Evolutionary conservation across 176 grass and related monocot genomes (phyloP).

Genomic region (Elaeis guineensis): DNA sequence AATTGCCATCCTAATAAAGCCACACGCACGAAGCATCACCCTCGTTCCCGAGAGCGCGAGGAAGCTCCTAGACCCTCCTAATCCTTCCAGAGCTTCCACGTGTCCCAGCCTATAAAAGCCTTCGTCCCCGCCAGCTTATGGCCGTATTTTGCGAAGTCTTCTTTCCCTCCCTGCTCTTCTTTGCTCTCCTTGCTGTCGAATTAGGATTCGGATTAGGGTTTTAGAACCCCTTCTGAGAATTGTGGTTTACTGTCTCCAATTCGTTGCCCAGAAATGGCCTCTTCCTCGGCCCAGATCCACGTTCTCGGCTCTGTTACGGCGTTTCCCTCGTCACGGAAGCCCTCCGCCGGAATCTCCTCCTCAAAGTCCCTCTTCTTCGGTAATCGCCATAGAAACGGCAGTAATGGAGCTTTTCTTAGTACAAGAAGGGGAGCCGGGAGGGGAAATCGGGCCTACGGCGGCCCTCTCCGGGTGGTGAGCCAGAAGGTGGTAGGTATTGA

Average conservation of each 20-base stretch:
- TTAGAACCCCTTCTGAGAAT: neutral
- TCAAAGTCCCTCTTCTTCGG: constrained; percentile 53
- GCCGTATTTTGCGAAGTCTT: neutral
- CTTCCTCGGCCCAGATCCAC: constrained; percentile 25
- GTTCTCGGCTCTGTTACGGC: constrained; percentile 27
- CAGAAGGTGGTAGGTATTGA: constrained; percentile 99
- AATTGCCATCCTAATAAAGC: too few relatives aligned
- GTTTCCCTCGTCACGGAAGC: constrained; percentile 40
- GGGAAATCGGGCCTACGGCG: constrained; percentile 19
- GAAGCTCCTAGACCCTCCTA: neutral
- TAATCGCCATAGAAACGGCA: constrained; percentile 11
- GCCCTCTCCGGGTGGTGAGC: constrained; percentile 53
- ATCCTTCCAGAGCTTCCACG: constrained; percentile 30
- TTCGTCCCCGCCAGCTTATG: constrained; percentile 4
- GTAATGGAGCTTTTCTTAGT: neutral
- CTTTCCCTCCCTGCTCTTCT: constrained; percentile 2
- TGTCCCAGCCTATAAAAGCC: constrained; percentile 19
- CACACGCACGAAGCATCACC: too few relatives aligned
- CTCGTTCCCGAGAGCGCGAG: too few relatives aligned
- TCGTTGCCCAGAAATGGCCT: constrained; percentile 4
- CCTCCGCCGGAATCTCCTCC: constrained; percentile 2
- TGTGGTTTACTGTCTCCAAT: neutral
- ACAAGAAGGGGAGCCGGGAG: too few relatives aligned
- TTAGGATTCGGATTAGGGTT: too few relatives aligned
- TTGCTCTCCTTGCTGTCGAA: neutral